Conservation (phyloP, 805 yeast species). For the Scheffersomyces coipomensis region DNA sequence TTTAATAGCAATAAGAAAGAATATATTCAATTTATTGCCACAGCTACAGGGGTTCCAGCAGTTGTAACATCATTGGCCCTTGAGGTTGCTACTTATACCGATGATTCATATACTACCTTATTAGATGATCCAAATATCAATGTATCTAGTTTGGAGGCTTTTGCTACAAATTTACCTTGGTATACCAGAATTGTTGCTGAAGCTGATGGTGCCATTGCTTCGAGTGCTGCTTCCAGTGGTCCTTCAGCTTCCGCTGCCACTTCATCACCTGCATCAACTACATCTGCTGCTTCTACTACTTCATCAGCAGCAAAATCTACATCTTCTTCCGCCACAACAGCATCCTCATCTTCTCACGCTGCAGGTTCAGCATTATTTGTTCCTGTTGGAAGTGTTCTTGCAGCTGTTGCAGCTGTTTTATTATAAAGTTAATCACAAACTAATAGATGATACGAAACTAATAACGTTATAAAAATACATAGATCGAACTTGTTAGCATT, state of each 20-base stretch:
- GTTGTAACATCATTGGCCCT: conserved; percentile 26
- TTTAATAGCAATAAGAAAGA: conserved; percentile 20
- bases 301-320: conserved; percentile 2
- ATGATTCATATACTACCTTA: conserved; percentile 37
- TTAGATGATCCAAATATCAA: conserved; percentile 23
- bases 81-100: conserved; percentile 28
- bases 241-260: conserved; percentile 2
- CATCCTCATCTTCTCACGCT: conserved; percentile 1
- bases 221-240: conserved; percentile 1
- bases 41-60: conserved; percentile 26
- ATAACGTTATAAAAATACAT: no score
- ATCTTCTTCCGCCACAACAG: no score
- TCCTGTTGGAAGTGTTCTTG: conserved; percentile 33
- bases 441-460: no score
- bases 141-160: conserved; percentile 21
- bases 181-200: conserved; percentile 22
- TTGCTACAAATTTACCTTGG: conserved; percentile 40
- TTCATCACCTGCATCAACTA: conserved; percentile 2
- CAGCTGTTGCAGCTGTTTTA: conserved; percentile 33
- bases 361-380: conserved; percentile 15
- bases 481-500: no score
- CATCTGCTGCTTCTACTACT: conserved; percentile 3
- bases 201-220: conserved; percentile 8
- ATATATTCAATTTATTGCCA: conserved; percentile 24
- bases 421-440: no score